Evolutionary conservation across 805 yeast species (phyloP).

Genomic region (Clavispora asparagi): DNA sequence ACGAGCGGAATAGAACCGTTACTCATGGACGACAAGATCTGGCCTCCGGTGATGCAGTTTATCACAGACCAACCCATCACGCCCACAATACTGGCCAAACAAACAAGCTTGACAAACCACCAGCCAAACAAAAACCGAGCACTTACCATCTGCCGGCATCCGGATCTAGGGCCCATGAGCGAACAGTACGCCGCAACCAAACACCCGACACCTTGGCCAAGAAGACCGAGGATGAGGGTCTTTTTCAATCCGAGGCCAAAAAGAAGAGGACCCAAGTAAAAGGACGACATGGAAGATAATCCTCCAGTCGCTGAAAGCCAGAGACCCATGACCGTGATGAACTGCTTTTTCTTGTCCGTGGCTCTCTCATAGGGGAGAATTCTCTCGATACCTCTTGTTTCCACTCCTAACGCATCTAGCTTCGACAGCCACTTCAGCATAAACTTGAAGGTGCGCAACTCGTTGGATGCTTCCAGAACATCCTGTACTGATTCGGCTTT

Average conservation of each 20-base stretch:
- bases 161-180: slow-evolving; percentile 85
- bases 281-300: slow-evolving; percentile 84
- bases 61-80: slow-evolving; percentile 92
- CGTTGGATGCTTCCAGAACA: slow-evolving; percentile 6
- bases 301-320: slow-evolving; percentile 89
- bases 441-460: slow-evolving; percentile 9
- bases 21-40: slow-evolving; percentile 63
- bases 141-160: slow-evolving; percentile 83
- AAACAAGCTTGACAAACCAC: slow-evolving; percentile 75
- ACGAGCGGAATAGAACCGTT: slow-evolving; percentile 62
- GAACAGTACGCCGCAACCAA: slow-evolving; percentile 77
- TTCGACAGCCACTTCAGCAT: slow-evolving; percentile 12
- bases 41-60: slow-evolving; percentile 86
- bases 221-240: slow-evolving; percentile 54
- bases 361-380: slow-evolving; percentile 63
- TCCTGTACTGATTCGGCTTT: not conserved
- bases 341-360: slow-evolving; percentile 22
- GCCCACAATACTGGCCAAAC: slow-evolving; percentile 67
- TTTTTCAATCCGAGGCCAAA: slow-evolving; percentile 67
- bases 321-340: slow-evolving; percentile 55
- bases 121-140: slow-evolving; percentile 80
- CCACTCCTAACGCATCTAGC: slow-evolving; percentile 57
- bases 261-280: slow-evolving; percentile 66
- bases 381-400: slow-evolving; percentile 75
- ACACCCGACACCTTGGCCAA: slow-evolving; percentile 67